Evolutionary conservation across 768 basidiomycete genomes (phyloP).

Genomic region (Collybia nuda): DNA sequence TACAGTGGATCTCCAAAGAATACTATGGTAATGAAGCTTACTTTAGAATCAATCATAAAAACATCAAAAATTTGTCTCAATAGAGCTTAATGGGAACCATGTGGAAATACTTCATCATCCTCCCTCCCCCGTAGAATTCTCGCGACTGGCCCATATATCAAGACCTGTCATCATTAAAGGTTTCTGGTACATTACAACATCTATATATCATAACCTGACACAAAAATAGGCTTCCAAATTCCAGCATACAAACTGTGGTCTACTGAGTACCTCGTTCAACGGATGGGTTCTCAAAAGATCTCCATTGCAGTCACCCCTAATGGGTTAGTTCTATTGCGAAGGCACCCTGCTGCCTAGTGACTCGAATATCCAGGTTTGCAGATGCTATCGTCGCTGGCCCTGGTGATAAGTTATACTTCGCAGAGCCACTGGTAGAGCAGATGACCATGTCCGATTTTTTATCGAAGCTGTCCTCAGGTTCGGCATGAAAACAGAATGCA

Average conservation of each 20-base stretch:
- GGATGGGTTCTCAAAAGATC: constrained; percentile 53
- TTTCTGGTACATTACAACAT: constrained; percentile 11
- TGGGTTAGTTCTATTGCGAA: constrained; percentile 49
- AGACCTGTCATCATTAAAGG: constrained; percentile 78
- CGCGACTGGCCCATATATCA: constrained; percentile 63
- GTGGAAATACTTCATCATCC: constrained; percentile 49
- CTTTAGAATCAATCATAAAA: not conserved
- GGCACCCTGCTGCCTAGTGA: not conserved
- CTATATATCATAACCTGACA: not conserved
- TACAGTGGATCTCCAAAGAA: constrained; percentile 35
- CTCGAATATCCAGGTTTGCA: constrained; percentile 52
- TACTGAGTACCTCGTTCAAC: constrained; percentile 55
- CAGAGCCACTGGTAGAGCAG: constrained; percentile 67
- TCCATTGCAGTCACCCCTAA: constrained; percentile 84
- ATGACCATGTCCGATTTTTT: constrained; percentile 68
- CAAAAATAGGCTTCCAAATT: constrained; percentile 41
- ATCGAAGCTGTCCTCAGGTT: constrained; percentile 30
- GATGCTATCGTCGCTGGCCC: constrained; percentile 64
- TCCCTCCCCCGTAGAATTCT: constrained; percentile 70
- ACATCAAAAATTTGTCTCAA: not conserved
- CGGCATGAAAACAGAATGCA: constrained; percentile 3
- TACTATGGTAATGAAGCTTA: constrained; percentile 34
- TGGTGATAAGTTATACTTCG: constrained; percentile 65
- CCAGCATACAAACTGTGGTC: constrained; percentile 62
- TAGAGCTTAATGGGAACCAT: constrained; percentile 61